Evolutionary conservation across 176 grass and related monocot species (phyloP).

Genomic region (Zea luxurians): DNA sequence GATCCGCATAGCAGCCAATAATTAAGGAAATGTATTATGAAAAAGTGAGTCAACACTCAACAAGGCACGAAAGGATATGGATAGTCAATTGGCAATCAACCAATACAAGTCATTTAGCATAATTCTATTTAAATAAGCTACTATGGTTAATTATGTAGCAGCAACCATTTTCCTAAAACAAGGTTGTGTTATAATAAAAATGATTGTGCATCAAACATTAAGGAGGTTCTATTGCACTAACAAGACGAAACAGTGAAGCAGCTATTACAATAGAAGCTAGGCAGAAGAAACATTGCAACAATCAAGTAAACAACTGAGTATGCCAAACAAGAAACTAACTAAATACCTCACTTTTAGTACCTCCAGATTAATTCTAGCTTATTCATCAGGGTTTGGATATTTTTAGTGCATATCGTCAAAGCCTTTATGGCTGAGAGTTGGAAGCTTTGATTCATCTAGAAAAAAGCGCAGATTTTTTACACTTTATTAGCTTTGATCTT

Average conservation of each 20-base stretch:
- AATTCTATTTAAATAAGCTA: slow-evolving; percentile 21
- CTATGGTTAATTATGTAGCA: background rate
- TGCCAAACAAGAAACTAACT: background rate
- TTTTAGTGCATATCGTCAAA: background rate
- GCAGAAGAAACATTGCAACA: slow-evolving; percentile 18
- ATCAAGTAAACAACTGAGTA: background rate
- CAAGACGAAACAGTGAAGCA: background rate
- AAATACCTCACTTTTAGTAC: slow-evolving; percentile 97
- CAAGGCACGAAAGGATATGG: background rate
- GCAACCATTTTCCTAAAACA: background rate
- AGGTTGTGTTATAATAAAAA: background rate
- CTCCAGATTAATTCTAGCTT: no score
- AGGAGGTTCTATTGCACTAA: slow-evolving; percentile 6
- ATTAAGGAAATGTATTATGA: slow-evolving; percentile 1
- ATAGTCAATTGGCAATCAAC: background rate
- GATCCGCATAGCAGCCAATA: background rate
- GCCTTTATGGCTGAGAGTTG: background rate
- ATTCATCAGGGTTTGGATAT: background rate
- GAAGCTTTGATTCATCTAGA: background rate
- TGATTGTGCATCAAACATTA: background rate
- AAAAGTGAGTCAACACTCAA: background rate
- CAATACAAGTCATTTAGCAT: slow-evolving; percentile 9
- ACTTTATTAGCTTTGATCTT: slow-evolving; percentile 20
- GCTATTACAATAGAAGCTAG: background rate
- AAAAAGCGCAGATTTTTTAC: background rate